phyloP scores from a whole-genome alignment of 2,329 filamentous ascomycete species.

The Sphaerulina populicola region DNA sequence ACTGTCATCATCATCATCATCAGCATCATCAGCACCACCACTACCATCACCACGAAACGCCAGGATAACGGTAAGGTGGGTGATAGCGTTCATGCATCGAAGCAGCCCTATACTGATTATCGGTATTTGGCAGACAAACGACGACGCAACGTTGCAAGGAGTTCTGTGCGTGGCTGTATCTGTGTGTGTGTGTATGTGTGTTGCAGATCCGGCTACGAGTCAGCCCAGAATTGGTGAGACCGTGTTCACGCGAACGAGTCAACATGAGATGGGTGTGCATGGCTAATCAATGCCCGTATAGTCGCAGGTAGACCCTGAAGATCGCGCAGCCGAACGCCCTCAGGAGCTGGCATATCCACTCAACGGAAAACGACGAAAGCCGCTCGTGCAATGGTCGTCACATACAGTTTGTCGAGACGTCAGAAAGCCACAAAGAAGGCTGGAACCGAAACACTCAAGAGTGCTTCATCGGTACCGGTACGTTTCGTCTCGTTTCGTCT shows the following conservation, averaged over 20 bases:
- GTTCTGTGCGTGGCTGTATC: too few relatives aligned
- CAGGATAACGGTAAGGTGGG: conserved; percentile 7
- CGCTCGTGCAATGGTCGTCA: conserved; percentile 5
- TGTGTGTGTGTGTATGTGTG: background rate
- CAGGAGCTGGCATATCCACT: conserved; percentile 2
- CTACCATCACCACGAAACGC: background rate
- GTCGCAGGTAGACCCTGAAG: background rate
- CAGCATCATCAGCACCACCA: background rate
- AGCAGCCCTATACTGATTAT: conserved; percentile 3
- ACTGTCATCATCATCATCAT: background rate
- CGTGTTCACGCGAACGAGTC: too few relatives aligned
- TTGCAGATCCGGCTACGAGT: background rate
- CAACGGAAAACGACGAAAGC: background rate
- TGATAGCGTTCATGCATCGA: conserved; percentile 7
- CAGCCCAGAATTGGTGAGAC: background rate
- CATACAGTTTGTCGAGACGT: background rate
- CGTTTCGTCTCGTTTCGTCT: background rate
- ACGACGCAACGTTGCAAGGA: background rate
- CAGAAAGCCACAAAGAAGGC: conserved; percentile 2
- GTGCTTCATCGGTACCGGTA: background rate
- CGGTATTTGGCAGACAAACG: background rate
- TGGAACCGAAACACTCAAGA: background rate
- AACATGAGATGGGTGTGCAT: background rate
- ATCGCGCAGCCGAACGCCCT: background rate
- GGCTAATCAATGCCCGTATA: background rate